Conservation (phyloP, 163 green algal species). For the Coccomyxa subellipsoidea region DNA sequence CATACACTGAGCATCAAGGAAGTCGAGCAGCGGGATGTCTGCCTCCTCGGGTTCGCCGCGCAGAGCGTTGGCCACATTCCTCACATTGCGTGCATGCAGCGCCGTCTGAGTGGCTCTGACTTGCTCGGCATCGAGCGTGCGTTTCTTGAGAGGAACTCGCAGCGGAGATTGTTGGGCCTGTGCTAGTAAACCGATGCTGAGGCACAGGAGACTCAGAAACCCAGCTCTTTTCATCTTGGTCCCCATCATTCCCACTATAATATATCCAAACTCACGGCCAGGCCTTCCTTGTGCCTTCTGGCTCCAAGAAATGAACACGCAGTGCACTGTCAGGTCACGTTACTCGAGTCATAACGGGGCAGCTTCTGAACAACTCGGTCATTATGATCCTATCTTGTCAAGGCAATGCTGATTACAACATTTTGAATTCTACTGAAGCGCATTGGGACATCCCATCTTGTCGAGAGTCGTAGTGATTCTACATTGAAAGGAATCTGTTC, state of each 20-base stretch:
- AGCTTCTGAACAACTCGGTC: neutral
- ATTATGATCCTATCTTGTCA: no score
- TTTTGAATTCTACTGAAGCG: no score
- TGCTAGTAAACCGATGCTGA: conserved; percentile 3
- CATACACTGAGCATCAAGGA: conserved; percentile 75
- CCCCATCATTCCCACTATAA: neutral
- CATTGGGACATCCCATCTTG: no score
- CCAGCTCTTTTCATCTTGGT: neutral
- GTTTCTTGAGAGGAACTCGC: conserved; percentile 24
- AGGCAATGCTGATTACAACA: no score
- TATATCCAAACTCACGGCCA: neutral
- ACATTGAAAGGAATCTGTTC: neutral
- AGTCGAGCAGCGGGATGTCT: conserved; percentile 78
- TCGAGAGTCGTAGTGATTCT: no score
- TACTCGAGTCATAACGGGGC: neutral
- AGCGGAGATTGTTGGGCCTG: neutral
- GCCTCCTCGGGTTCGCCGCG: conserved; percentile 14
- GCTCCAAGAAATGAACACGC: neutral
- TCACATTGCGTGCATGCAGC: conserved; percentile 5
- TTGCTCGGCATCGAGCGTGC: conserved; percentile 10
- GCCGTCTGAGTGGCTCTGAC: neutral
- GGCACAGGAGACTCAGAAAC: neutral
- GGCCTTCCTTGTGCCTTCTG: neutral
- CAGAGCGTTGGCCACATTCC: conserved; percentile 8
- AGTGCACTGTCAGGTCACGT: neutral